Evolutionary conservation across 805 yeast species (phyloP), one percentile per base, ranked within the genome.

Genomic region (Sugiyamaella smithiae): DNA sequence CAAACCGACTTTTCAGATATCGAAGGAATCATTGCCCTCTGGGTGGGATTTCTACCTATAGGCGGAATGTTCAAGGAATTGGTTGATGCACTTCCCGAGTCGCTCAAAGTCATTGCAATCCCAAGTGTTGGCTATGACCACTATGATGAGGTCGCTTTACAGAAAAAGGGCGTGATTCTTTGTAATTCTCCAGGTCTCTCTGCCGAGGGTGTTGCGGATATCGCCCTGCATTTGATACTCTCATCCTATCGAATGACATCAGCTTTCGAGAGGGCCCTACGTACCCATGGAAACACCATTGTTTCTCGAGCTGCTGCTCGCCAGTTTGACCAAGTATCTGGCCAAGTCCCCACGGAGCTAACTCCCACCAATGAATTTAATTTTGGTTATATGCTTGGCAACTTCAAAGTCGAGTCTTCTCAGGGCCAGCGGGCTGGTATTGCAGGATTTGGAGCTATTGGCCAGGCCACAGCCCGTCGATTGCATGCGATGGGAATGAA

Each of bases 381-480:
- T n/a, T 46, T 26, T 28, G 50, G 50, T 11, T 45, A 46, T 29
- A 57, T 61, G 17, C 64, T 80, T 2, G 82, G 80, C 35, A 72
- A 77, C 2, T 67, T 77, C 22, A 60, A 60, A 24, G 62, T 76
- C 56, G 78, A 64, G 19, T 72, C 80, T 4, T 88, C 89, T 5
- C 62, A 65, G n/a, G 80, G 80, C 17, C 82, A 79, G 58, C 69
- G 69, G 22, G 88, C 74, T 1, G 78, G 82, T 2, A 73, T 86
- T 28, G 77, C 84, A 2, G 95, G 95, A 0, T 81, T 85, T 58
- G 95, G 95, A 1, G 71, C 79, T 19, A 86, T 86, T 57, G 95
- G 95, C 6, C 75, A 75, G 61, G 71, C 74, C 26, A 78, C 84
- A 48, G 93, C 82, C 2, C 65, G 64, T 41, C 73, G 83, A 57